A percentile compares a stretch with the other conserved stretches of the same genome.
Conservation (phyloP, 2,329 filamentous ascomycete genomes). For the Epichloe hybrida region DNA sequence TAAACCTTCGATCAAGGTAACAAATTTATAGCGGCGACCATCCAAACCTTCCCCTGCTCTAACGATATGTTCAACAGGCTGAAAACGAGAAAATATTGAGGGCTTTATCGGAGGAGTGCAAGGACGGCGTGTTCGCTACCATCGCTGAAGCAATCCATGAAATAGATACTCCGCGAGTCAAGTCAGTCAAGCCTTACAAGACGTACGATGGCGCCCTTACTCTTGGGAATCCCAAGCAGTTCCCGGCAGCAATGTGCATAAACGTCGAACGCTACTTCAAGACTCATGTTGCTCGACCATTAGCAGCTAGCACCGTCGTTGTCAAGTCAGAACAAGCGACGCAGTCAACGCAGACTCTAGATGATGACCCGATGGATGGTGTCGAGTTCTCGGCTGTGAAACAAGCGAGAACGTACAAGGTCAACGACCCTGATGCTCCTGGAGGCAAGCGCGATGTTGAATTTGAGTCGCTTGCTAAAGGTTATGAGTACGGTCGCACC, state of each 20-base stretch:
- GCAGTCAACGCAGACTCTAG: conserved; percentile 38
- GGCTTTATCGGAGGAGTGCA: conserved; percentile 51
- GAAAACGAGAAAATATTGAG: conserved; percentile 60
- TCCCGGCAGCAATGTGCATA: conserved; percentile 64
- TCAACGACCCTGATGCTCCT: conserved; percentile 59
- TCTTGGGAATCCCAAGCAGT: conserved; percentile 62
- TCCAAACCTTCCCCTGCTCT: background rate
- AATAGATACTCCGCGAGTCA: conserved; percentile 63
- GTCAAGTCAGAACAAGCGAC: conserved; percentile 34
- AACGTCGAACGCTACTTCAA: conserved; percentile 84
- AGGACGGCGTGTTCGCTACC: conserved; percentile 63
- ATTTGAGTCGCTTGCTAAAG: conserved; percentile 75
- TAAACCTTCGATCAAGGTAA: conserved; percentile 58
- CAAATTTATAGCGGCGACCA: background rate
- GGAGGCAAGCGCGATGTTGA: conserved; percentile 74
- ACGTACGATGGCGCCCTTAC: conserved; percentile 69
- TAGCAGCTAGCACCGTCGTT: conserved; percentile 67
- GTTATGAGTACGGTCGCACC: conserved; percentile 86
- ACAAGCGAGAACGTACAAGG: conserved; percentile 64
- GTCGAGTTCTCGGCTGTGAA: conserved; percentile 57
- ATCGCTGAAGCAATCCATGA: conserved; percentile 74
- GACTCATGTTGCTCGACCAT: conserved; percentile 62
- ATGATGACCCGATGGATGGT: conserved; percentile 34
- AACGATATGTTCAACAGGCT: conserved; percentile 14
- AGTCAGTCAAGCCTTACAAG: conserved; percentile 59